Evolutionary conservation across 345 rosid species (phyloP).

Genomic region (Eucalyptus virginea): DNA sequence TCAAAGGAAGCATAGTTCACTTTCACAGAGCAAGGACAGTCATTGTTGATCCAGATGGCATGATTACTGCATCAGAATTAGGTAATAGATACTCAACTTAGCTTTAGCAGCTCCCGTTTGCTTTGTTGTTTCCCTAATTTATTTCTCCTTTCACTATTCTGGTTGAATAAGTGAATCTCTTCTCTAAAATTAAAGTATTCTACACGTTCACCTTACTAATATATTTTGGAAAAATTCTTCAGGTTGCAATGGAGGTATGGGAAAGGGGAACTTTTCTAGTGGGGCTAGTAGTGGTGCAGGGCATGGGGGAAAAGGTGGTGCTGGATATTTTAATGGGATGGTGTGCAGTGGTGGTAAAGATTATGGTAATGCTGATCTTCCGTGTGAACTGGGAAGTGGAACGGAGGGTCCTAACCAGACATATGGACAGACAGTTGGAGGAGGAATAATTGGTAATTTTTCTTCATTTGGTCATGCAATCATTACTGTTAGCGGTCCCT

Average conservation of each 20-base stretch:
- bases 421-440: constrained; percentile 62
- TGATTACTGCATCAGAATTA: constrained; percentile 75
- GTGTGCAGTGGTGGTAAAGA: constrained; percentile 67
- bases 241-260: constrained; percentile 92
- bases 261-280: constrained; percentile 70
- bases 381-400: constrained; percentile 97
- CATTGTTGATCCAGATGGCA: constrained; percentile 52
- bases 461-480: background rate
- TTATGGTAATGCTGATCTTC: constrained; percentile 85
- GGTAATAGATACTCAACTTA: constrained; percentile 27
- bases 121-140: background rate
- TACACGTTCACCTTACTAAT: background rate
- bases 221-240: background rate
- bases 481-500: background rate
- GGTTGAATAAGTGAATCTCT: background rate
- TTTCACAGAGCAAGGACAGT: constrained; percentile 87
- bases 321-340: constrained; percentile 81
- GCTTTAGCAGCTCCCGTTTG: background rate
- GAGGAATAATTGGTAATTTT: constrained; percentile 86
- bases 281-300: constrained; percentile 99
- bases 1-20: constrained; percentile 90
- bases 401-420: constrained; percentile 69
- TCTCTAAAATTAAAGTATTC: background rate
- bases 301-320: constrained; percentile 94
- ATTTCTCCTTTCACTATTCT: background rate